phyloP scores from a whole-genome alignment of 1,139 yeast species.

The Hyphopichia buzzinii region DNA sequence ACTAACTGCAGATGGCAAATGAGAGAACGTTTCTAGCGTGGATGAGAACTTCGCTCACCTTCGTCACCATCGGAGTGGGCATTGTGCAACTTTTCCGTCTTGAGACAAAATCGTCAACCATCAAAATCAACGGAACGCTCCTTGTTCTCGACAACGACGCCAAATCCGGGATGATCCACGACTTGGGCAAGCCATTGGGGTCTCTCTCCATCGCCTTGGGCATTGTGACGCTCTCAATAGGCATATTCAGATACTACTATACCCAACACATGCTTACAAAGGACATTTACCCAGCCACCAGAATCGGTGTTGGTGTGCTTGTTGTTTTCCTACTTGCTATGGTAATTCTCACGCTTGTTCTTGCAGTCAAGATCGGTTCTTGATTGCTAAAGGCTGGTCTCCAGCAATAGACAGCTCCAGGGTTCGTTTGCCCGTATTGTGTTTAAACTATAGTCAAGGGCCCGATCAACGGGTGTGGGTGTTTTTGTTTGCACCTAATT shows the following conservation, averaged over 20 bases:
- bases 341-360: conserved; percentile 2
- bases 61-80: conserved; percentile 44
- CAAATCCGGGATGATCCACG: conserved; percentile 9
- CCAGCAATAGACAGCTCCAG: too few relatives aligned
- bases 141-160: conserved; percentile 10
- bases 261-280: conserved; percentile 30
- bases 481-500: too few relatives aligned
- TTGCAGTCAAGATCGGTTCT: conserved; percentile 4
- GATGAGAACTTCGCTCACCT: conserved; percentile 57
- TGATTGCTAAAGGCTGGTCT: too few relatives aligned
- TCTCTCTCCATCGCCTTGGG: conserved; percentile 34
- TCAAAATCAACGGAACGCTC: conserved; percentile 13
- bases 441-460: too few relatives aligned
- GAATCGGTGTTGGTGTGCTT: conserved; percentile 10
- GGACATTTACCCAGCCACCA: conserved; percentile 32
- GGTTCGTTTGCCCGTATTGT: too few relatives aligned
- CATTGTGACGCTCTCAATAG: conserved; percentile 31
- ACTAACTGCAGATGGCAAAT: conserved; percentile 48
- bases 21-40: conserved; percentile 82
- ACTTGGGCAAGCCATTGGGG: conserved; percentile 40
- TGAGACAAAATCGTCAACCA: conserved; percentile 21
- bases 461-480: too few relatives aligned
- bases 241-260: conserved; percentile 33
- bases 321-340: conserved; percentile 4
- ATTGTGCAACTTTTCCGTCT: conserved; percentile 41